These are phyloP conservation scores for Tylopilus cervinicoccineus DNA, from an alignment of 768 basidiomycete species.

Conservation along the genomic window DNA sequence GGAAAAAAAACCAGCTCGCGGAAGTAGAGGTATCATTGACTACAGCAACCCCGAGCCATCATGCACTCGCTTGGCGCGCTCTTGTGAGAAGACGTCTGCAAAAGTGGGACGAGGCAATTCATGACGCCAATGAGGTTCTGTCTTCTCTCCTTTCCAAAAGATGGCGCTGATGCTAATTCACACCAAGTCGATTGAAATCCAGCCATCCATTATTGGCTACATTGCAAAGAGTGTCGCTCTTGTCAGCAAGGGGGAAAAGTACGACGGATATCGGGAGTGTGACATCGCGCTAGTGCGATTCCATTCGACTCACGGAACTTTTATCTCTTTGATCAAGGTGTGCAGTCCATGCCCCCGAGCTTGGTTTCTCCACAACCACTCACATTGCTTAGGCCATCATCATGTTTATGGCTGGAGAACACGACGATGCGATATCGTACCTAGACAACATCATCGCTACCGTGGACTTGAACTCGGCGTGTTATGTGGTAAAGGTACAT, in stretches of 20 bases:
- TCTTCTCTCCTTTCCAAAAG: not conserved
- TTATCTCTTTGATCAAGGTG: not conserved
- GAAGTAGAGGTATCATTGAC: not conserved
- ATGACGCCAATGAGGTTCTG: constrained; percentile 1
- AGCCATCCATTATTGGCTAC: constrained; percentile 1
- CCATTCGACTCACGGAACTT: not conserved
- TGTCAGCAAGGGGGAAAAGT: not conserved
- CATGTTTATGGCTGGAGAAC: not conserved
- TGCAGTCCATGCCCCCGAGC: too few species aligned
- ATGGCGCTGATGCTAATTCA: not conserved
- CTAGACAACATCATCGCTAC: not conserved
- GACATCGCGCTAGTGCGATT: not conserved
- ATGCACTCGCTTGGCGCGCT: not conserved
- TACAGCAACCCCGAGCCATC: not conserved
- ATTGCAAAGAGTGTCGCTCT: constrained; percentile 2
- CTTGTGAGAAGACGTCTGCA: not conserved
- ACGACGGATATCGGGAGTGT: not conserved
- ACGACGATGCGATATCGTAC: not conserved
- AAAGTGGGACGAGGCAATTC: not conserved
- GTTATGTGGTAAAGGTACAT: not conserved
- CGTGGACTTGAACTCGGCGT: not conserved
- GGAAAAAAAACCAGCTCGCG: not conserved
- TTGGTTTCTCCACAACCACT: not conserved
- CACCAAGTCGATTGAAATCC: not conserved
- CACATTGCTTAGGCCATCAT: not conserved